A percentile compares a stretch with the other conserved stretches of the same genome.
phyloP scores from a whole-genome alignment of 768 basidiomycete genomes.

The Kwoniella sp. region DNA sequence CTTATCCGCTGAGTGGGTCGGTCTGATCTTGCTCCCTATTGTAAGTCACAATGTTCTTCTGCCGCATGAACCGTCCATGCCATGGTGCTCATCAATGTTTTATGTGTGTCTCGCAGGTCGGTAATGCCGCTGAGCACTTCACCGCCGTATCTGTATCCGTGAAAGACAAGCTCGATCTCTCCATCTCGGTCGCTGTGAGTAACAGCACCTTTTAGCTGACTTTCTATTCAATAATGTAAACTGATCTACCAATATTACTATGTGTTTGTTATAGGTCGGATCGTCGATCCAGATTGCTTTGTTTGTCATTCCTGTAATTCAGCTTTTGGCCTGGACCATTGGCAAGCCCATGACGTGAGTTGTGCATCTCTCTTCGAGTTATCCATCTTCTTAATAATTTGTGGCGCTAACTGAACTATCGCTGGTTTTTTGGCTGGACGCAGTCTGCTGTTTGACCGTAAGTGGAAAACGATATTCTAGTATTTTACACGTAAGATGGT shows the following conservation, averaged over 20 bases:
- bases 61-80: too few species aligned
- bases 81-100: background rate
- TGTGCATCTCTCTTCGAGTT: too few species aligned
- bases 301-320: conserved; percentile 62
- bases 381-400: too few species aligned
- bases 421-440: conserved; percentile 43
- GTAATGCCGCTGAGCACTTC: conserved; percentile 67
- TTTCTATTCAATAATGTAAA: conserved; percentile 34
- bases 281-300: conserved; percentile 69
- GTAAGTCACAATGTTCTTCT: conserved; percentile 59
- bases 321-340: conserved; percentile 76
- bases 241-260: conserved; percentile 57
- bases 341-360: conserved; percentile 62
- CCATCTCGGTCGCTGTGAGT: conserved; percentile 85
- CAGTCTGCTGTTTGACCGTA: conserved; percentile 76
- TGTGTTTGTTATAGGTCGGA: conserved; percentile 62
- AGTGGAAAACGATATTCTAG: too few species aligned
- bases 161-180: conserved; percentile 80
- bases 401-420: background rate
- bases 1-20: conserved; percentile 80
- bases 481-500: background rate
- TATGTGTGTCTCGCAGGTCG: conserved; percentile 19
- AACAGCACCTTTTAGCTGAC: conserved; percentile 45
- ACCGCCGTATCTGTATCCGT: conserved; percentile 90
- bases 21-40: conserved; percentile 85